These are phyloP conservation scores for Alternaria sp. DNA, from an alignment of 2,329 filamentous ascomycete species.

Conservation along the genomic window DNA sequence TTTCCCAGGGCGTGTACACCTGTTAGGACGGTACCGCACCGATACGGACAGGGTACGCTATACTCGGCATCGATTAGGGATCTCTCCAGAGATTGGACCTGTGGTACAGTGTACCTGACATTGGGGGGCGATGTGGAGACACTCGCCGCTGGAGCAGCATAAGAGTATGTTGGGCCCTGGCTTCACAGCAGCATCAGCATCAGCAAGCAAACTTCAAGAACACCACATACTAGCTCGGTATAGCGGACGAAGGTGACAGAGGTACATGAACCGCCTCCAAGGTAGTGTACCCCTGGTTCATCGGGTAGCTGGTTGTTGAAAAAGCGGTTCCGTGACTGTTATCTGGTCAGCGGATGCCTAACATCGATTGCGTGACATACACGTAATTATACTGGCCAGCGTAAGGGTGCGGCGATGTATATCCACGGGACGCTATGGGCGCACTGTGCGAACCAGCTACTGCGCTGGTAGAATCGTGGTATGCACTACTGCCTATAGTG, in stretches of 20 bases:
- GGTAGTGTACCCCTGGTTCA: not conserved
- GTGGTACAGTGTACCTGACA: not conserved
- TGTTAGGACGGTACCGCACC: conserved; percentile 33
- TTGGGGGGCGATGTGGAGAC: not conserved
- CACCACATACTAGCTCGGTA: conserved; percentile 4
- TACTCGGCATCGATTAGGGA: conserved; percentile 11
- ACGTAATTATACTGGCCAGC: not conserved
- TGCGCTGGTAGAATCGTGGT: not conserved
- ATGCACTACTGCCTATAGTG: not conserved
- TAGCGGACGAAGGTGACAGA: not conserved
- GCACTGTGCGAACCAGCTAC: not conserved
- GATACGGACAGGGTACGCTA: conserved; percentile 31
- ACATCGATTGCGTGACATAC: not conserved
- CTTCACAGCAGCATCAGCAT: conserved; percentile 5
- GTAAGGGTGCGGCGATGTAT: not conserved
- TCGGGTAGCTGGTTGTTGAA: not conserved
- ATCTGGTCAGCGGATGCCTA: not conserved
- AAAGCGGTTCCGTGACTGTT: not conserved
- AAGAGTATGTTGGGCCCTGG: not conserved
- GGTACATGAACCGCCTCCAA: not conserved
- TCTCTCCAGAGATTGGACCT: not conserved
- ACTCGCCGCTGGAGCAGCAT: not conserved
- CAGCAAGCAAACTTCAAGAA: not conserved
- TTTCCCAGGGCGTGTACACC: conserved; percentile 42
- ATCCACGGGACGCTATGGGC: not conserved